These are phyloP conservation scores for Oidium heveae DNA, from an alignment of 2,329 filamentous ascomycete species.

Conservation along the genomic window DNA sequence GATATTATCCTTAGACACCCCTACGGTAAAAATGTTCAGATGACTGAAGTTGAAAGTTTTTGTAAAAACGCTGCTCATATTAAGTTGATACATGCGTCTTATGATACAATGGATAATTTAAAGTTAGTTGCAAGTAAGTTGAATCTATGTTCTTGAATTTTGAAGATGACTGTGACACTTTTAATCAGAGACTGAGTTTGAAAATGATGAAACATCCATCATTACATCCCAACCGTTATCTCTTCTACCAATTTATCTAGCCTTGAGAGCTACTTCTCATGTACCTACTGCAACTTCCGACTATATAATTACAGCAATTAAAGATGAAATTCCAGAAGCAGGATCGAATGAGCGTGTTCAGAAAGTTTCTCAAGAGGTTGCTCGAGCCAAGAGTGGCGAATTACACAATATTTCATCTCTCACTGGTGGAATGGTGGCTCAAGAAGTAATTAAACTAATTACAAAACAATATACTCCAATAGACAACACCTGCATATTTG, in stretches of 20 bases:
- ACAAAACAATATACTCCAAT: slow-evolving; percentile 49
- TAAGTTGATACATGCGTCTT: slow-evolving; percentile 43
- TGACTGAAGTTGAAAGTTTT: slow-evolving; percentile 64
- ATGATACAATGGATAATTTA: slow-evolving; percentile 5
- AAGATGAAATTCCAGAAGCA: slow-evolving; percentile 21
- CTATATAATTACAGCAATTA: slow-evolving; percentile 26
- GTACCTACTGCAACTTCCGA: slow-evolving; percentile 20
- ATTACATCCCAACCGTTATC: slow-evolving; percentile 19
- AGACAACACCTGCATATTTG: slow-evolving; percentile 45
- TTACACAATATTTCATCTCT: slow-evolving; percentile 79
- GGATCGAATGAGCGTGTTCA: slow-evolving; percentile 23
- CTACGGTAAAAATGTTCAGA: slow-evolving; percentile 28
- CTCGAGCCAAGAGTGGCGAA: slow-evolving; percentile 59
- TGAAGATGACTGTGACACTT: slow-evolving; percentile 8
- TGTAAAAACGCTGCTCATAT: slow-evolving; percentile 91
- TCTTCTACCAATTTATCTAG: slow-evolving; percentile 43
- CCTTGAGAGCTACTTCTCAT: slow-evolving; percentile 29
- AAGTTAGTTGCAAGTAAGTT: slow-evolving; percentile 9
- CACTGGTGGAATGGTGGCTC: slow-evolving; percentile 79
- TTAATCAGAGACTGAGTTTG: slow-evolving; percentile 24
- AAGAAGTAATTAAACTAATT: slow-evolving; percentile 82
- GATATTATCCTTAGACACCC: slow-evolving; percentile 28
- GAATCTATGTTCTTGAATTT: neutral
- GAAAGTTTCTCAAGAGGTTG: slow-evolving; percentile 37
- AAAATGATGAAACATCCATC: slow-evolving; percentile 26